These are phyloP conservation scores for Trypanosoma lewisi DNA, from an alignment of 208 protist genomes.

Conservation along the genomic window DNA sequence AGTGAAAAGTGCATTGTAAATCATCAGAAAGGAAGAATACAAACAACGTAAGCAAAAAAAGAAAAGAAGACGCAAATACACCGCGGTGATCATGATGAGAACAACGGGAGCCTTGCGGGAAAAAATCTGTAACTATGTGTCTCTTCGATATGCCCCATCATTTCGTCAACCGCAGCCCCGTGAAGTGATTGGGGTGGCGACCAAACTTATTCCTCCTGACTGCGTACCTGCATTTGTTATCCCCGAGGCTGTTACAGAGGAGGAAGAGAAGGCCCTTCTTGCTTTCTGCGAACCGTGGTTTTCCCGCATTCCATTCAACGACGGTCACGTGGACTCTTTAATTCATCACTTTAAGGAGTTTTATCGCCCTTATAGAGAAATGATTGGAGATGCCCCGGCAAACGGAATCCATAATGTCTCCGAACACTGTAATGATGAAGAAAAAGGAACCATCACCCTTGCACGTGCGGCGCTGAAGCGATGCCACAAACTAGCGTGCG, in stretches of 20 bases:
- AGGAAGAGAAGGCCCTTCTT: conserved; percentile 67
- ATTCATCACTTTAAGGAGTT: conserved; percentile 90
- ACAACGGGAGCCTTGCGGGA: background rate
- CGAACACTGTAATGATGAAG: conserved; percentile 8
- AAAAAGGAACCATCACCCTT: conserved; percentile 10
- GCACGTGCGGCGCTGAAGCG: conserved; percentile 39
- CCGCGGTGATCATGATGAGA: conserved; percentile 7
- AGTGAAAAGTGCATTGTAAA: too few species aligned
- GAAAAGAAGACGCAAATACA: background rate
- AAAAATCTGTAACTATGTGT: conserved; percentile 40
- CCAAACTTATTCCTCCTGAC: conserved; percentile 58
- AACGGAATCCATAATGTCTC: conserved; percentile 7
- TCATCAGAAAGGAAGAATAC: background rate
- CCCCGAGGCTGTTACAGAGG: conserved; percentile 63
- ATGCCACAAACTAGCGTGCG: conserved; percentile 39
- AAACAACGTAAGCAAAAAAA: background rate
- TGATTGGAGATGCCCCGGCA: conserved; percentile 28
- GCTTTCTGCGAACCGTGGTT: conserved; percentile 66
- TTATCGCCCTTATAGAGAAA: conserved; percentile 68
- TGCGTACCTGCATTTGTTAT: conserved; percentile 77
- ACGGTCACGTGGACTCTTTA: conserved; percentile 72
- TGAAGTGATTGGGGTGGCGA: conserved; percentile 67
- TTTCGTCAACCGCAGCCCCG: conserved; percentile 59
- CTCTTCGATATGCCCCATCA: conserved; percentile 63
- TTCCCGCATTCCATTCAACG: conserved; percentile 62